phyloP scores from a whole-genome alignment of 2,329 filamentous ascomycete species.

The Teratosphaeria destructans region DNA sequence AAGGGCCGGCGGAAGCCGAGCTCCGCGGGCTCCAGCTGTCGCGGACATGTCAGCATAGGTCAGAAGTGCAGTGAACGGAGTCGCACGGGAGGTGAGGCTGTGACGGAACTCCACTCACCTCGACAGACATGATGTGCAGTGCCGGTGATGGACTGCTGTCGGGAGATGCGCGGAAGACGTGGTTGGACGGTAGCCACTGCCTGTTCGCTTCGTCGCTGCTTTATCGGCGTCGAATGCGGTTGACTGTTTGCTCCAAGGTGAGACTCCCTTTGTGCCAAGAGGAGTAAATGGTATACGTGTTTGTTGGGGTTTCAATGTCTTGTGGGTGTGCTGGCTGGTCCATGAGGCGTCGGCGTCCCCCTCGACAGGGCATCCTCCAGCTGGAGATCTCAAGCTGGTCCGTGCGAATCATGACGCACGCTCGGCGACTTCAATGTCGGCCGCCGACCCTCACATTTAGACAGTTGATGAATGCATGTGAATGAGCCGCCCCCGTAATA shows the following conservation, averaged over 20 bases:
- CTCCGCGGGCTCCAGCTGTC: conserved; percentile 82
- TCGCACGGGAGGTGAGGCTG: neutral
- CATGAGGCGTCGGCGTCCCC: neutral
- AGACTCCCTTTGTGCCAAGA: neutral
- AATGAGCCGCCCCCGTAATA: no score
- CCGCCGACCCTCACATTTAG: no score
- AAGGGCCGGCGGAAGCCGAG: conserved; percentile 79
- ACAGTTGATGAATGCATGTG: no score
- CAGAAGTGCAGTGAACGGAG: neutral
- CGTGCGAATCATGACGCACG: neutral
- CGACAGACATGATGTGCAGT: neutral
- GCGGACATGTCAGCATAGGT: conserved; percentile 54
- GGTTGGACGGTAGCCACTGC: neutral
- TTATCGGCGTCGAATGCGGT: neutral
- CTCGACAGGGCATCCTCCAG: neutral
- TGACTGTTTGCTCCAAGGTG: neutral
- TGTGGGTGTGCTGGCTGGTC: neutral
- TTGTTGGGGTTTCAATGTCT: neutral
- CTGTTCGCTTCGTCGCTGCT: neutral
- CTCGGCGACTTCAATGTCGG: neutral
- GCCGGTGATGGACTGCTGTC: neutral
- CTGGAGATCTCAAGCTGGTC: neutral
- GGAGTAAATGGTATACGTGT: neutral
- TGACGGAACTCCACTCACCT: neutral
- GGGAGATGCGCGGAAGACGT: neutral